Evolutionary conservation across 1,139 yeast genomes (phyloP).

Genomic region (Suhomyces maxii): DNA sequence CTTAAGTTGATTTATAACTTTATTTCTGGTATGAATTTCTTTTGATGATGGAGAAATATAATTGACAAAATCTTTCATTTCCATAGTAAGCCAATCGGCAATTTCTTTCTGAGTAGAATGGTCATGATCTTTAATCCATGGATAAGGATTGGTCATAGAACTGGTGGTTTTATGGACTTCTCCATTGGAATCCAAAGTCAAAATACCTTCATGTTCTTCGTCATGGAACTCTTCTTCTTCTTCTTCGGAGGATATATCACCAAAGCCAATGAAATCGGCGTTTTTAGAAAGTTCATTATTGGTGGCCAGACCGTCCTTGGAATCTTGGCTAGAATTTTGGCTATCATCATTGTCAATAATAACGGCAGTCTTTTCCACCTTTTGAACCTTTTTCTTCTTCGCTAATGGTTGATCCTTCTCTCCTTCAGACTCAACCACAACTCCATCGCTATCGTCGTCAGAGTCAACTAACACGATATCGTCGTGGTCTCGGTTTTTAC

Average conservation of each 20-base stretch:
- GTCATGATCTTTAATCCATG: conserved; percentile 80
- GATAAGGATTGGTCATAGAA: conserved; percentile 43
- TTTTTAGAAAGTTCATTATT: conserved; percentile 45
- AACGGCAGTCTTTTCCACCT: not conserved
- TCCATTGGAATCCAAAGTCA: conserved; percentile 22
- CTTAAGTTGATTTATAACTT: conserved; percentile 62
- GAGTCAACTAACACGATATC: conserved; percentile 29
- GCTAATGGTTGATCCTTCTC: conserved; percentile 21
- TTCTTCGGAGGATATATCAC: conserved; percentile 47
- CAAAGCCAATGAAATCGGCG: conserved; percentile 63
- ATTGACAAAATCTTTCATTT: conserved; percentile 80
- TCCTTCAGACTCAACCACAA: conserved; percentile 39
- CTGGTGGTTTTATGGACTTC: conserved; percentile 26
- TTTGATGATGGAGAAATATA: conserved; percentile 83
- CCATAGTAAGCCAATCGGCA: conserved; percentile 86
- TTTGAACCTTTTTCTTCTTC: conserved; percentile 12
- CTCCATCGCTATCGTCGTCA: conserved; percentile 28
- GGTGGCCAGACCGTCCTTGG: conserved; percentile 1
- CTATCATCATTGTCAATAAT: too few relatives aligned
- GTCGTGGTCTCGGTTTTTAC: conserved; percentile 14
- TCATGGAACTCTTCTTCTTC: conserved; percentile 29
- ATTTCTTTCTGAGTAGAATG: conserved; percentile 74
- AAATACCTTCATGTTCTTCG: conserved; percentile 24
- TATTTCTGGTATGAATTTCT: conserved; percentile 72
- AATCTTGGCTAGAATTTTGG: conserved; percentile 6